phyloP scores from a whole-genome alignment of 2,329 filamentous ascomycete species.

The Davidsoniella neocaledoniae region DNA sequence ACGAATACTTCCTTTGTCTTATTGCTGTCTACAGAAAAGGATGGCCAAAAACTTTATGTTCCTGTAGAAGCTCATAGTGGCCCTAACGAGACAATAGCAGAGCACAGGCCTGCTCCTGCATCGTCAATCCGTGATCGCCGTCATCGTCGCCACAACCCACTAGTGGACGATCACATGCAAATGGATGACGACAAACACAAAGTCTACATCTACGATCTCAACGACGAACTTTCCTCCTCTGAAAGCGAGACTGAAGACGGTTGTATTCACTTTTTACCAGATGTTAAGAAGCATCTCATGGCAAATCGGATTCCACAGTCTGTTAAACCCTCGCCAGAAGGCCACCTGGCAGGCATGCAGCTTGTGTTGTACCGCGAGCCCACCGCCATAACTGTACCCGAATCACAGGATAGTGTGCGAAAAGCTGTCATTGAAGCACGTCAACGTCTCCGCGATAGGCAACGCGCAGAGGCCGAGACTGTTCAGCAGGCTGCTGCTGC shows the following conservation, averaged over 20 bases:
- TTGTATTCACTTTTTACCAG: conserved; percentile 61
- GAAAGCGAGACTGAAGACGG: conserved; percentile 38
- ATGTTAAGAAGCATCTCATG: conserved; percentile 67
- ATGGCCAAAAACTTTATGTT: conserved; percentile 47
- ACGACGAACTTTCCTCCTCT: conserved; percentile 57
- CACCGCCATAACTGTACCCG: conserved; percentile 55
- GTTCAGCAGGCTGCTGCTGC: background rate
- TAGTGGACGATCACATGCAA: conserved; percentile 44
- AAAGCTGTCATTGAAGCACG: conserved; percentile 72
- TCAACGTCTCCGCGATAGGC: conserved; percentile 45
- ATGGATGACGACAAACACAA: conserved; percentile 75
- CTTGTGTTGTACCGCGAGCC: conserved; percentile 76
- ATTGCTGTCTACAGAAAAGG: conserved; percentile 31
- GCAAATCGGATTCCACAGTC: conserved; percentile 52
- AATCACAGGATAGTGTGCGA: conserved; percentile 59
- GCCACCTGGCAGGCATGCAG: conserved; percentile 41
- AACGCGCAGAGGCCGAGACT: conserved; percentile 21
- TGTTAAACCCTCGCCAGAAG: conserved; percentile 28
- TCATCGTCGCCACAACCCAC: conserved; percentile 6
- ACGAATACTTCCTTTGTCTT: conserved; percentile 2
- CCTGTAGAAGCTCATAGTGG: conserved; percentile 32
- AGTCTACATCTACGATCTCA: conserved; percentile 81
- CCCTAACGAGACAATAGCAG: too few relatives aligned
- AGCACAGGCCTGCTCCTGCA: too few relatives aligned
- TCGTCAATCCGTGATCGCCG: conserved; percentile 8